Evolutionary conservation across 140 eudicot species (phyloP).

Genomic region (Bidens hawaiensis): DNA sequence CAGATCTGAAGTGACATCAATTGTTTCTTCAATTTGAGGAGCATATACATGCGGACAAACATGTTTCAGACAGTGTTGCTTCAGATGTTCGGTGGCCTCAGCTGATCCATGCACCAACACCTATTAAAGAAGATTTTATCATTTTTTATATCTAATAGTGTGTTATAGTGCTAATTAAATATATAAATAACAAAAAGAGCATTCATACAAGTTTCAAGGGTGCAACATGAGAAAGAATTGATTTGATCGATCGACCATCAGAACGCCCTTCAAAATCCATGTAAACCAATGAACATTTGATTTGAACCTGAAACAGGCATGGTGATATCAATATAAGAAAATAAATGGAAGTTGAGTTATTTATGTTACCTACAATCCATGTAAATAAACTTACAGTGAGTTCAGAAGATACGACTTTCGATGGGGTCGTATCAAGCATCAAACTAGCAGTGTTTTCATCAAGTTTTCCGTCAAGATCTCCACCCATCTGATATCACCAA

Average conservation of each 20-base stretch:
- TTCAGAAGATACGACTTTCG: constrained; percentile 90
- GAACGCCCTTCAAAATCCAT: constrained; percentile 99
- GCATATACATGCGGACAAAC: constrained; percentile 96
- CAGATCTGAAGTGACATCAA: constrained; percentile 94
- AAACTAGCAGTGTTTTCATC: constrained; percentile 88
- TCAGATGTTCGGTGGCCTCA: constrained; percentile 98
- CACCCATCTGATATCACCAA: constrained; percentile 46
- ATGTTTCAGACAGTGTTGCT: constrained; percentile 82
- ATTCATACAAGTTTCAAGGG: constrained; percentile 90
- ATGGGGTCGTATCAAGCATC: constrained; percentile 84
- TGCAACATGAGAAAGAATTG: constrained; percentile 90
- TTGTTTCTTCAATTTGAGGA: constrained; percentile 88
- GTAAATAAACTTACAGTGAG: constrained; percentile 58
- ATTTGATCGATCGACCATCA: constrained; percentile 92
- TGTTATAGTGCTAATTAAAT: not conserved
- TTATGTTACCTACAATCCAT: not conserved
- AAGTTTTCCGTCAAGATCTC: constrained; percentile 80
- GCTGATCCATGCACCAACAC: constrained; percentile 99
- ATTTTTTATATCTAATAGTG: not conserved
- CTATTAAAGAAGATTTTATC: constrained; percentile 26
- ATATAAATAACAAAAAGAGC: not conserved
- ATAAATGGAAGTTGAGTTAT: not conserved
- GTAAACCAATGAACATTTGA: constrained; percentile 71
- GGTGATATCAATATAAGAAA: not conserved
- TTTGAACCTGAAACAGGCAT: constrained; percentile 65